A percentile compares a stretch with the other conserved stretches of the same genome.
These are phyloP conservation scores for Yamadazyma olivae DNA, from an alignment of 805 yeast genomes.

Conservation along the genomic window DNA sequence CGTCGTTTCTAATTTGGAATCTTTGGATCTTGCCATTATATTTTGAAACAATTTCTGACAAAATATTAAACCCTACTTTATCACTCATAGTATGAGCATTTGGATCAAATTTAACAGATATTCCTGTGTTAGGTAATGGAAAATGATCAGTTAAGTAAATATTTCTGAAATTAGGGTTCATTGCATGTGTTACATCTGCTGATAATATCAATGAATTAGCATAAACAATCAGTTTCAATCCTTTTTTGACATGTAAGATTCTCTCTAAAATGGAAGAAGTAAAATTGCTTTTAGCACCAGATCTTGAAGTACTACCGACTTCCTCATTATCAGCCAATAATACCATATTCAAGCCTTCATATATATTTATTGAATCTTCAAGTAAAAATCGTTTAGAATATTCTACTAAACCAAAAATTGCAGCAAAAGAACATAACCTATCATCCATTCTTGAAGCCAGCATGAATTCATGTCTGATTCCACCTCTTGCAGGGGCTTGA, in stretches of 20 bases:
- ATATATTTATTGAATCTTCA: conserved; percentile 14
- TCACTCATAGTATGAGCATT: conserved; percentile 39
- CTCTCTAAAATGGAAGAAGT: conserved; percentile 12
- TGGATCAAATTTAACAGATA: conserved; percentile 34
- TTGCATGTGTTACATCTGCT: conserved; percentile 42
- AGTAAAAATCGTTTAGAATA: conserved; percentile 14
- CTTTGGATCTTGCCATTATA: conserved; percentile 28
- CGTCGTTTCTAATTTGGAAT: conserved; percentile 40
- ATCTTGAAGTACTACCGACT: conserved; percentile 36
- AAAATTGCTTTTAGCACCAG: conserved; percentile 39
- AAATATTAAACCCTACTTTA: conserved; percentile 23
- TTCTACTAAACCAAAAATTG: conserved; percentile 31
- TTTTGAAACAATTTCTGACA: conserved; percentile 21
- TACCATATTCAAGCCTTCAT: conserved; percentile 28
- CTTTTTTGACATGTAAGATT: conserved; percentile 7
- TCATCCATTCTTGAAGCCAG: conserved; percentile 41
- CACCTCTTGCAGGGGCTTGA: conserved; percentile 36
- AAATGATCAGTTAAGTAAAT: conserved; percentile 29
- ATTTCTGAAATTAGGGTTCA: conserved; percentile 38
- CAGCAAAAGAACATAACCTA: conserved; percentile 38
- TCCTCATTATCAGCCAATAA: conserved; percentile 41
- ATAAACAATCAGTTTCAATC: conserved; percentile 10
- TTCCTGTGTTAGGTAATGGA: conserved; percentile 39
- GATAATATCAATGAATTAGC: conserved; percentile 36
- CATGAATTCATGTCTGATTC: conserved; percentile 33